Evolutionary conservation across 768 basidiomycete genomes (phyloP), one percentile per base, ranked within the genome.

Genomic region (Mycena rebaudengoi): DNA sequence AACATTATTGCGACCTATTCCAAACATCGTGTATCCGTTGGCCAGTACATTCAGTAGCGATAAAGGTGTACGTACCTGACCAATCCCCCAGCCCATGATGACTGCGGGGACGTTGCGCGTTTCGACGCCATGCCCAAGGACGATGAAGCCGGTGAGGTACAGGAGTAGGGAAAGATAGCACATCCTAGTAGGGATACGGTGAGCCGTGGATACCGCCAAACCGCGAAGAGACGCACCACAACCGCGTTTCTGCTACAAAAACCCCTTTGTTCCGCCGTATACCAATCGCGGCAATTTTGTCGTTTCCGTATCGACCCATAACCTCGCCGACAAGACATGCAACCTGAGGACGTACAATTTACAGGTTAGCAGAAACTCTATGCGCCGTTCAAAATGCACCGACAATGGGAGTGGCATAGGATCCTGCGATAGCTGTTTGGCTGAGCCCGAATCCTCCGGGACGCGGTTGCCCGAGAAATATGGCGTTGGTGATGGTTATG

Each of bases 251-350:
- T 3, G 87, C 82, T 54, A 81, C 80, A 71, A 87, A 87, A 43
- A 88, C 80, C 46, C 86, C 86, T 0, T 72, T 65, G 67, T 86
- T 84, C 30, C 79, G 66, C 20, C 81, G 76, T 64, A 85, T 82
- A 41, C 71, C 76, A 18, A 73, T 25, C 52, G 78, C 75, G 73
- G 85, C 82, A 33, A 85, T 79, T 71, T 76, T 76, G 51, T 88
- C 86, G 59, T 88, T 87, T 45, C 78, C 72, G 66, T 78, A 88
- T 7, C 82, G 78, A 35, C 87, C 86, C 3, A 80, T 68, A 2
- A 86, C 18, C 68, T 88, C 85, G 5, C 87, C 87, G 23, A 88
- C 67, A 12, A 86, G 48, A 12, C 83, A 81, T 0, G 81, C 85
- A 21, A 87, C 71, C 83, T 84, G 37, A 18, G 5, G 2, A 35